Evolutionary conservation across 2,329 filamentous ascomycete species (phyloP).

Genomic region (Septoria petroselini): DNA sequence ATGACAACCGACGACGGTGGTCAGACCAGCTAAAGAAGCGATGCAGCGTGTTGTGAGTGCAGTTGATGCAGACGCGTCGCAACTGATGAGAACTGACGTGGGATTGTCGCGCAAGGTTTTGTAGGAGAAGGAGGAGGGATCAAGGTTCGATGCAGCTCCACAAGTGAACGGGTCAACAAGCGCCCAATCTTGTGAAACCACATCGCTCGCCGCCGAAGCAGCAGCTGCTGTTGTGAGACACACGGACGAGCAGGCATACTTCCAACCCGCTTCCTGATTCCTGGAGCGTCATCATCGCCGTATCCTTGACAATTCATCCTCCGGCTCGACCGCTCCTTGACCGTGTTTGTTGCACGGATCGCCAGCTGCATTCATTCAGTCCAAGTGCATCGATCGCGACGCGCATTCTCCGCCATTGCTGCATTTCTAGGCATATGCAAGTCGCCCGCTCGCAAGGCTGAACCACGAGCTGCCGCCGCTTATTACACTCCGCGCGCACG

Average conservation of each 20-base stretch:
- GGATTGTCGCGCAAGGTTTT: constrained; percentile 13
- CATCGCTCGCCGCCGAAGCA: not conserved
- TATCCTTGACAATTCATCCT: too few relatives aligned
- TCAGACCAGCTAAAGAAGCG: constrained; percentile 15
- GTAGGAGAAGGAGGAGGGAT: not conserved
- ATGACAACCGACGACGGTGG: not conserved
- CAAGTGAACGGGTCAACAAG: constrained; percentile 7
- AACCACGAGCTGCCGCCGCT: not conserved
- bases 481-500: not conserved
- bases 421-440: not conserved
- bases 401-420: not conserved
- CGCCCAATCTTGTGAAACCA: constrained; percentile 5
- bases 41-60: constrained; percentile 12
- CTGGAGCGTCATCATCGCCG: constrained; percentile 5
- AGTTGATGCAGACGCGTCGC: not conserved
- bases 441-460: not conserved
- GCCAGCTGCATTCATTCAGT: constrained; percentile 1
- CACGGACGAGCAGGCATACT: constrained; percentile 1
- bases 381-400: not conserved
- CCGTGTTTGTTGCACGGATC: constrained; percentile 4
- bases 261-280: not conserved
- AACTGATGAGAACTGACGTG: constrained; percentile 7
- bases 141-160: constrained; percentile 2
- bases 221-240: constrained; percentile 9
- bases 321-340: not conserved